Conservation (phyloP, 768 basidiomycete genomes). For the Lactarius akahatsu region DNA sequence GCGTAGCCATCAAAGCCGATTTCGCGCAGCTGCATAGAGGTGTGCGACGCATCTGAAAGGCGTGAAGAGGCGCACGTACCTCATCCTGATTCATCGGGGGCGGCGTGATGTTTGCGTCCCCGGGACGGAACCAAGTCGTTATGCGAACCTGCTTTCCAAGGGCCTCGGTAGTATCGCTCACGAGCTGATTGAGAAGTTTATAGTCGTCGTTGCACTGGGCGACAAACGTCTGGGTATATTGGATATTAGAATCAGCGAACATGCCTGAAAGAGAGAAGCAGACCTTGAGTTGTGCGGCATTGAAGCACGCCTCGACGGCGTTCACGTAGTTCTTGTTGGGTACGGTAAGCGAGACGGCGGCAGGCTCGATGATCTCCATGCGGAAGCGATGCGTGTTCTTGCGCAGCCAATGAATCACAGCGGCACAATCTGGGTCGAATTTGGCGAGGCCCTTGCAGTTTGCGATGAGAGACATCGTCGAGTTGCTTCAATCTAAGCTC, state of each 20-base stretch:
- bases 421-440: constrained; percentile 60
- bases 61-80: constrained; percentile 38
- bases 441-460: constrained; percentile 50
- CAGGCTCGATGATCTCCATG: constrained; percentile 85
- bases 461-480: constrained; percentile 55
- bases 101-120: constrained; percentile 37
- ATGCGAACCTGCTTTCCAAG: constrained; percentile 55
- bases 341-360: constrained; percentile 68
- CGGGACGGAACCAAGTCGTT: constrained; percentile 65
- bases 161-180: constrained; percentile 61
- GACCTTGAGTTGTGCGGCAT: constrained; percentile 60
- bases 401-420: constrained; percentile 73
- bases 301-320: constrained; percentile 75
- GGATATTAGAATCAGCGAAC: constrained; percentile 1
- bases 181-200: constrained; percentile 58
- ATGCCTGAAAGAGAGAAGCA: neutral
- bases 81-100: constrained; percentile 63
- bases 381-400: constrained; percentile 63
- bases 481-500: constrained; percentile 51
- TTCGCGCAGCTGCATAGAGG: constrained; percentile 47
- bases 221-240: constrained; percentile 67
- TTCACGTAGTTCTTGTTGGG: constrained; percentile 60
- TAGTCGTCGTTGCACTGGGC: constrained; percentile 83
- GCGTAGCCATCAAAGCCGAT: constrained; percentile 82
- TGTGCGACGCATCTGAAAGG: neutral